Evolutionary conservation across 495 filamentous ascomycete species (phyloP).

Genomic region (Penicillium flavigenum): DNA sequence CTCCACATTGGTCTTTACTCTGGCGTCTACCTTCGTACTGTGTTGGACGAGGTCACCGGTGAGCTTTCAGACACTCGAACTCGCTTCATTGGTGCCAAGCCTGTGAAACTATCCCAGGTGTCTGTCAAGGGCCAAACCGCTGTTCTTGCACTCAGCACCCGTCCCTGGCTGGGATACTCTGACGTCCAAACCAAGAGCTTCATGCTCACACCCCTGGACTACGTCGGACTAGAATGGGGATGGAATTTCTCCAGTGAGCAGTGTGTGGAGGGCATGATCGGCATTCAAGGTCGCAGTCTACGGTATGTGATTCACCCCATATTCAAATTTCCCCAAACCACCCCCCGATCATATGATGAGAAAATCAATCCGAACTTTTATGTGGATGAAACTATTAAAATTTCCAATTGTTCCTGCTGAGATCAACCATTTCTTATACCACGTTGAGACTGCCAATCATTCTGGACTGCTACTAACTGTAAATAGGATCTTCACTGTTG

Average conservation of each 20-base stretch:
- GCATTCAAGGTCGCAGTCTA: slow-evolving; percentile 86
- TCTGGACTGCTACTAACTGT: slow-evolving; percentile 30
- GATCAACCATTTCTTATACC: slow-evolving; percentile 24
- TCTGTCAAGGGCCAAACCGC: slow-evolving; percentile 79
- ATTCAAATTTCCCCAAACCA: slow-evolving; percentile 10
- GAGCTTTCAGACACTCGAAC: slow-evolving; percentile 92
- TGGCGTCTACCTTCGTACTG: slow-evolving; percentile 90
- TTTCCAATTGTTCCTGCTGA: slow-evolving; percentile 80
- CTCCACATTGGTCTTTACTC: slow-evolving; percentile 94
- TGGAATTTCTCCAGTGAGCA: slow-evolving; percentile 96
- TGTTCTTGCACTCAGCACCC: slow-evolving; percentile 86
- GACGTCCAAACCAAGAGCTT: slow-evolving; percentile 80
- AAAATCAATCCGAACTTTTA: slow-evolving; percentile 44
- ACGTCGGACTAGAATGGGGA: slow-evolving; percentile 84
- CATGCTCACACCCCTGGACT: slow-evolving; percentile 87
- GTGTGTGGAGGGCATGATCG: slow-evolving; percentile 91
- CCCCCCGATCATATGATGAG: slow-evolving; percentile 64
- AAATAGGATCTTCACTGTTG: slow-evolving; percentile 82
- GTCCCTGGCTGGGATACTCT: slow-evolving; percentile 90
- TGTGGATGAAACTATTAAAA: slow-evolving; percentile 54
- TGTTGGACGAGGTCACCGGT: slow-evolving; percentile 90
- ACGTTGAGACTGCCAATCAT: background rate
- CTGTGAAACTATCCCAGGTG: slow-evolving; percentile 82
- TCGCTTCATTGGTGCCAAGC: slow-evolving; percentile 86
- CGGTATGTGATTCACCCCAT: slow-evolving; percentile 57